These are phyloP conservation scores for Clohesyomyces aquaticus DNA, from an alignment of 495 filamentous ascomycete genomes.

Conservation along the genomic window DNA sequence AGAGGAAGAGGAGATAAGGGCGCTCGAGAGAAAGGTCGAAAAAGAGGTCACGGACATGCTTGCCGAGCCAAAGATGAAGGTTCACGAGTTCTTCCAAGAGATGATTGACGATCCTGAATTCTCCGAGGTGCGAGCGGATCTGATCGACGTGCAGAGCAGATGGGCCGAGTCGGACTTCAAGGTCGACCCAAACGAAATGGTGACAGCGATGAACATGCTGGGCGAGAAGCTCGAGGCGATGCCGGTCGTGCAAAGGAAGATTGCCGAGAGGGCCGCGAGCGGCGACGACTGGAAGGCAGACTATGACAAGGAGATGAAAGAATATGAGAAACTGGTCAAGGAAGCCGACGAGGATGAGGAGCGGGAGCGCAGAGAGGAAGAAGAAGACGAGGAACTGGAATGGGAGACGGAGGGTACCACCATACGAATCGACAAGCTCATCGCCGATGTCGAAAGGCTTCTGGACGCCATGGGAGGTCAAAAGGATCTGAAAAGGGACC, in stretches of 20 bases:
- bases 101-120: constrained; percentile 27
- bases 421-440: constrained; percentile 1
- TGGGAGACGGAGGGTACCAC: neutral
- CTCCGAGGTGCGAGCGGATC: neutral
- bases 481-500: neutral
- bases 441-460: constrained; percentile 9
- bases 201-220: neutral
- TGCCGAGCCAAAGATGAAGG: neutral
- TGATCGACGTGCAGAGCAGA: constrained; percentile 3
- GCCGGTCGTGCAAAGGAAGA: constrained; percentile 5
- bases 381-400: neutral
- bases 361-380: neutral
- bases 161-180: constrained; percentile 5
- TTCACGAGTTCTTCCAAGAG: constrained; percentile 13
- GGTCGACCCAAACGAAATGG: constrained; percentile 7
- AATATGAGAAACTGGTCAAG: neutral
- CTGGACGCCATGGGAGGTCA: neutral
- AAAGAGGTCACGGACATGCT: constrained; percentile 7
- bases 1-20: constrained; percentile 10
- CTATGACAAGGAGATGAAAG: neutral
- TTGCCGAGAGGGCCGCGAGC: constrained; percentile 5
- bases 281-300: constrained; percentile 6
- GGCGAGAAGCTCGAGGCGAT: constrained; percentile 13
- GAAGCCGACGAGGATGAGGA: constrained; percentile 4
- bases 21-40: constrained; percentile 18